Conservation (phyloP, 768 basidiomycete species). For the Tremella yokohamensis region DNA sequence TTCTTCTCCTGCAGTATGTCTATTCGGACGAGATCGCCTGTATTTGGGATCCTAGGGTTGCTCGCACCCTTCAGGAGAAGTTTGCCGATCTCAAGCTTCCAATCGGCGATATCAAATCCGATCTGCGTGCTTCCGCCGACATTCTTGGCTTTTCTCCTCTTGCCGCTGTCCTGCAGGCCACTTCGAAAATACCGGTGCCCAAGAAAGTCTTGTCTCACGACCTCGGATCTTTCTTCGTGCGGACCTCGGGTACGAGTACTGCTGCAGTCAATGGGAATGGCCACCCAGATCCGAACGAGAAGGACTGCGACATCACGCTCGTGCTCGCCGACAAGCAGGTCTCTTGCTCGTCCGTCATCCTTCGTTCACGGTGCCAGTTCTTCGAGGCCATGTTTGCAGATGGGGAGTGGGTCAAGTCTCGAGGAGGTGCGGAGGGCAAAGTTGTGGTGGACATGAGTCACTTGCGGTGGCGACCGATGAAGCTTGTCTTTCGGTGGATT, state of each 20-base stretch:
- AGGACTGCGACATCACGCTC: slow-evolving; percentile 63
- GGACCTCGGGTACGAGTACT: slow-evolving; percentile 21
- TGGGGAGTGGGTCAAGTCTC: slow-evolving; percentile 68
- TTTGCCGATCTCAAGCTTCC: slow-evolving; percentile 45
- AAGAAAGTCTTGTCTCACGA: slow-evolving; percentile 57
- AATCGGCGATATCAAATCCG: slow-evolving; percentile 59
- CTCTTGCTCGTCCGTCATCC: slow-evolving; percentile 64
- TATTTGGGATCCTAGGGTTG: slow-evolving; percentile 75
- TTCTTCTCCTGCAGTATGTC: slow-evolving; percentile 77
- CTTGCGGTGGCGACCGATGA: slow-evolving; percentile 68
- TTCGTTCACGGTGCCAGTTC: slow-evolving; percentile 78
- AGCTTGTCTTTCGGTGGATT: slow-evolving; percentile 69
- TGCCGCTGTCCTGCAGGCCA: slow-evolving; percentile 58
- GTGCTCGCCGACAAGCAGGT: slow-evolving; percentile 64
- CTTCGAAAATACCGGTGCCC: slow-evolving; percentile 59
- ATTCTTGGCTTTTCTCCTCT: slow-evolving; percentile 63
- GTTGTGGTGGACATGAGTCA: slow-evolving; percentile 70
- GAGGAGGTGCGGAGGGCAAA: slow-evolving; percentile 56
- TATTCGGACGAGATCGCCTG: slow-evolving; percentile 80
- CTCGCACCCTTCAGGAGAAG: slow-evolving; percentile 53
- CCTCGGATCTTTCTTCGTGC: slow-evolving; percentile 57
- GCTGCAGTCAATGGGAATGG: neutral
- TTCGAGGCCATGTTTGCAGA: slow-evolving; percentile 81
- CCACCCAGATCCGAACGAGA: neutral
- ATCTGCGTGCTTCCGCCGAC: slow-evolving; percentile 62